A percentile compares a stretch with the other conserved stretches of the same genome.
Conservation (phyloP, 129 eudicot species). For the Tanacetum coccineum region DNA sequence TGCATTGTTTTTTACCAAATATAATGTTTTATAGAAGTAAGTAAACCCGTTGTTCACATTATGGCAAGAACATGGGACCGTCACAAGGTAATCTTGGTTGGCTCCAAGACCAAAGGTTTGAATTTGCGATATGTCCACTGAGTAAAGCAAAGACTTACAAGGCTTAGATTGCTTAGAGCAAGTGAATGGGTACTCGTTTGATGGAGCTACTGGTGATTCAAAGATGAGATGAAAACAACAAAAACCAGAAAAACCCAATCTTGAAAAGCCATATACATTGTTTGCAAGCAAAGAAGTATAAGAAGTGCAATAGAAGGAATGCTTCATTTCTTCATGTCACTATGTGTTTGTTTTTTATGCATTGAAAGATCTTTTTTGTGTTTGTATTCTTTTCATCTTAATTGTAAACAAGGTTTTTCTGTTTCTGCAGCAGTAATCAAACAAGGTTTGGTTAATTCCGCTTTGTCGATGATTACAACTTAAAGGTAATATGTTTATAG, state of each 20-base stretch:
- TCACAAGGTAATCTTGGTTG: conserved; percentile 45
- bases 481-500: conserved; percentile 13
- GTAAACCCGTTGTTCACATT: conserved; percentile 42
- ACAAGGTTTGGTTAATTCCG: conserved; percentile 11
- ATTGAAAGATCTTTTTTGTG: conserved; percentile 19
- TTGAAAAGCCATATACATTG: conserved; percentile 50
- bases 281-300: conserved; percentile 17
- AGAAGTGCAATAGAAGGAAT: too few relatives aligned
- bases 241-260: conserved; percentile 22
- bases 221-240: conserved; percentile 20
- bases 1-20: conserved; percentile 33
- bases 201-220: background rate
- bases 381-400: too few relatives aligned
- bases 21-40: conserved; percentile 63
- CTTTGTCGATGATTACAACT: conserved; percentile 42
- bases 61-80: conserved; percentile 65
- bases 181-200: conserved; percentile 26
- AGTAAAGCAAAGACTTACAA: conserved; percentile 45
- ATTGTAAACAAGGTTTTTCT: conserved; percentile 3
- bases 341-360: conserved; percentile 44
- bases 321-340: conserved; percentile 26
- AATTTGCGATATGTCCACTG: conserved; percentile 46
- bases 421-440: background rate
- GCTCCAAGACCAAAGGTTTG: conserved; percentile 20
- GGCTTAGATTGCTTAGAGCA: conserved; percentile 35